These are phyloP conservation scores for Polyplosphaeria fusca DNA, from an alignment of 495 filamentous ascomycete genomes.

Conservation along the genomic window DNA sequence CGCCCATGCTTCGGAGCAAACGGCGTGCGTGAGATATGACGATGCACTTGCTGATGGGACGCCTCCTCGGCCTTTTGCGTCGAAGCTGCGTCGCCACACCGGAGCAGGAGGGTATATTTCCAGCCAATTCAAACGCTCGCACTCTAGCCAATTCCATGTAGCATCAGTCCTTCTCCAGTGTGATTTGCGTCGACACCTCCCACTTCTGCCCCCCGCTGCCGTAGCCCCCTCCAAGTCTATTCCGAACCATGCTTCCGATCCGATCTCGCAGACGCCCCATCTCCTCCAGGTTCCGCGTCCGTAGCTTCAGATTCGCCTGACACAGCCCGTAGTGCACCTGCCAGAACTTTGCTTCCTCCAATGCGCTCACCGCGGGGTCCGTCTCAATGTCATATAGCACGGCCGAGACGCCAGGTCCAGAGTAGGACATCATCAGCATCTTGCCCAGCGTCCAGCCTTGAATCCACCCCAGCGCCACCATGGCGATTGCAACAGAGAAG, in stretches of 20 bases:
- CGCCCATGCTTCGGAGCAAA: too few species aligned
- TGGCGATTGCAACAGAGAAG: constrained; percentile 70
- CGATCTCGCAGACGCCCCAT: constrained; percentile 67
- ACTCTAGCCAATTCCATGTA: too few species aligned
- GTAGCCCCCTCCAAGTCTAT: constrained; percentile 82
- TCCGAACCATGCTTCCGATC: constrained; percentile 74
- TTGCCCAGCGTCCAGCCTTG: constrained; percentile 80
- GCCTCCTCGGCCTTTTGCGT: too few species aligned
- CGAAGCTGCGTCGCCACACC: too few species aligned
- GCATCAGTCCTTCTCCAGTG: constrained; percentile 41
- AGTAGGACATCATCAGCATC: constrained; percentile 93
- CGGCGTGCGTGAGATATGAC: too few species aligned
- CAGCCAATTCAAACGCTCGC: too few species aligned
- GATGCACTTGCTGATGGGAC: too few species aligned
- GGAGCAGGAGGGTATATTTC: too few species aligned
- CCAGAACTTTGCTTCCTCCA: constrained; percentile 94
- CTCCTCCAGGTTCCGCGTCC: constrained; percentile 63
- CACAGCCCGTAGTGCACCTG: constrained; percentile 96
- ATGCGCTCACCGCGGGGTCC: constrained; percentile 67
- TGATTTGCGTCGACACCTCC: constrained; percentile 65
- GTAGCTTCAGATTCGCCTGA: constrained; percentile 88
- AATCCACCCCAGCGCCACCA: constrained; percentile 80
- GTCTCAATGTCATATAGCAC: constrained; percentile 80
- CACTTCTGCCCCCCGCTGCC: constrained; percentile 74
- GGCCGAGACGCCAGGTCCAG: constrained; percentile 61